Base-by-base conservation (phyloP, 306 rosid species). In the Erythrophleum fordii region DNA sequence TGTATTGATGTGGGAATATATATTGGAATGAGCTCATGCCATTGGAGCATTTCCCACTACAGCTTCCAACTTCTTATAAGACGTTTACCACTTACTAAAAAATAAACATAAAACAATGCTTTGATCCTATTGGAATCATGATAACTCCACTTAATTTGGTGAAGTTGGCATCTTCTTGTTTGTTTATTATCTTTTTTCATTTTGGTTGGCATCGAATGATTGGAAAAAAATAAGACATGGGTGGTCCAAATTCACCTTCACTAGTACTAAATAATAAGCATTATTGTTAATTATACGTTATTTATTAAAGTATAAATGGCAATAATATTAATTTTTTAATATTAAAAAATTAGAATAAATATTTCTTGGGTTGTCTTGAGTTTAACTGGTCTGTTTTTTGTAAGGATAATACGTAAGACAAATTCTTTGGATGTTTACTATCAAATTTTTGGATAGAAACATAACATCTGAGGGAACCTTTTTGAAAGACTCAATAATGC, bases 91-190 rank as follows among this genome's bases (percentile, higher is more conserved):
- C 9, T 11, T 1, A 8, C 62, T 23, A 22, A 22, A 23, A 56
- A 3, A 2, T 22, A 22, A 6, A 56, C 22, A 61, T 3, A 10
- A 44, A 20, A n/a, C 35, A 60, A 60, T 55, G 55, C 17, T 41
- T 7, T 18, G 23, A 23, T 56, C 65, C 65, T 73, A 37, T 14
- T 8, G 53, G 58, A 42, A 59, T 71, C 5, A 59, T 12, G 22
- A 69, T 45, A 25, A 25, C 35, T 16, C 58, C 73, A 69, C 73
- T 60, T n/a, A n/a, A n/a, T n/a, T n/a, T n/a, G 58, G 29, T 39
- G 72, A 73, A 34, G 79, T 26, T 75, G 64, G 68, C 81, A 39
- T 61, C 37, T 49, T 82, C 20, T 60, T 70, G 31, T 34, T 34
- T 22, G 25, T 46, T 60, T 70, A 20, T 44, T 23, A 14, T 16